These are phyloP conservation scores for Luzula sylvatica DNA, from an alignment of 176 grass and related monocot genomes.

Conservation along the genomic window DNA sequence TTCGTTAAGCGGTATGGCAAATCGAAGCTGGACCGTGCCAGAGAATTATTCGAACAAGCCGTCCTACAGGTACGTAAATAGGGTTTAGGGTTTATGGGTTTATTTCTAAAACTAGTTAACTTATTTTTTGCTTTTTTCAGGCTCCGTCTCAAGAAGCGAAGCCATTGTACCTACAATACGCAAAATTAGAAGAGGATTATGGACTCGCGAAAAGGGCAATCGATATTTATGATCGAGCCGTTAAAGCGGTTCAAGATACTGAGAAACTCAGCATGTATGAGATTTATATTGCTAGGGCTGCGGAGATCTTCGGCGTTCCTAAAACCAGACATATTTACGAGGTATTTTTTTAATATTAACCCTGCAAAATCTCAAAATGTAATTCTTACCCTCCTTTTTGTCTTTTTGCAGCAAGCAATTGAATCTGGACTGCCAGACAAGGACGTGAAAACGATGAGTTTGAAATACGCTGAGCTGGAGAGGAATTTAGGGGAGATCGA, in stretches of 20 bases:
- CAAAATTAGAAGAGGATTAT: constrained; percentile 61
- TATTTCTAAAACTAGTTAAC: neutral
- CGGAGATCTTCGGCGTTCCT: constrained; percentile 36
- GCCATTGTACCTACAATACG: constrained; percentile 44
- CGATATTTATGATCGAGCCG: constrained; percentile 55
- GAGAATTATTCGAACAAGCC: constrained; percentile 57
- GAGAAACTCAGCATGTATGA: constrained; percentile 66
- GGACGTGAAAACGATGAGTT: constrained; percentile 38
- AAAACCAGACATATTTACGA: constrained; percentile 53
- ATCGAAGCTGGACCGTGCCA: constrained; percentile 40
- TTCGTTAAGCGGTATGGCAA: constrained; percentile 45
- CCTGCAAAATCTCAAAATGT: too few species aligned
- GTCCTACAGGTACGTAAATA: constrained; percentile 25
- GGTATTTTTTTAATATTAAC: constrained; percentile 21
- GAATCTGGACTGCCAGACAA: constrained; percentile 31
- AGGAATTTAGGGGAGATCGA: constrained; percentile 95
- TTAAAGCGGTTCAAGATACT: constrained; percentile 22
- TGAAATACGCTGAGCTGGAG: constrained; percentile 54
- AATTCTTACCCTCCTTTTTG: neutral
- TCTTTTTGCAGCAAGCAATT: constrained; percentile 24
- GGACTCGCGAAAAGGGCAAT: constrained; percentile 51
- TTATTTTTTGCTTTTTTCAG: constrained; percentile 12
- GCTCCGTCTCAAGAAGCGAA: constrained; percentile 36
- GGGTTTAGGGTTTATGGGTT: neutral
- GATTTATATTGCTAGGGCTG: constrained; percentile 39